Evolutionary conservation across 31 red algal species (phyloP).

Genomic region (Bonnemaisonia californica): DNA sequence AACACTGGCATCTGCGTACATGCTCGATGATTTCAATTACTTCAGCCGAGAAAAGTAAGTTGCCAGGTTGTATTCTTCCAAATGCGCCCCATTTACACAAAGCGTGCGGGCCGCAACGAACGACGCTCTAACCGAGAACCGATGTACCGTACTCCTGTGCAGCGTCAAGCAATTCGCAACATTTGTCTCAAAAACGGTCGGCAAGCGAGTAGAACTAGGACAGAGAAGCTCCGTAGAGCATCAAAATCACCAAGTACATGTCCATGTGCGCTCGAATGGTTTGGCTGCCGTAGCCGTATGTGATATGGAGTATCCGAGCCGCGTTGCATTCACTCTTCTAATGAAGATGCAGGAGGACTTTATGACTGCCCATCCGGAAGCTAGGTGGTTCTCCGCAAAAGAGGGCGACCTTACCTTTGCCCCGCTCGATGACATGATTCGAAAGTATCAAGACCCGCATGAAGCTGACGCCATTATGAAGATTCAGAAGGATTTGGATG

Average conservation of each 20-base stretch:
- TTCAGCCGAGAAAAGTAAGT: conserved; percentile 88
- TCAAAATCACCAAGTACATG: conserved; percentile 76
- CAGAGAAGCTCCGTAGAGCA: conserved; percentile 93
- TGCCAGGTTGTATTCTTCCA: too few species aligned
- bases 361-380: conserved; percentile 62
- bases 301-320: conserved; percentile 94
- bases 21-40: conserved; percentile 87
- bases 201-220: conserved; percentile 83
- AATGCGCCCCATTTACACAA: too few species aligned
- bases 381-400: conserved; percentile 45
- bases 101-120: background rate
- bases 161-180: conserved; percentile 92
- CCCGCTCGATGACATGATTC: conserved; percentile 65
- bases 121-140: conserved; percentile 4
- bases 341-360: conserved; percentile 95
- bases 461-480: conserved; percentile 95
- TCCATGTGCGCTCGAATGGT: conserved; percentile 83
- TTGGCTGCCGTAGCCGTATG: conserved; percentile 84
- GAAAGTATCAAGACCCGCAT: conserved; percentile 96
- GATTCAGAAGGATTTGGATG: conserved; percentile 98
- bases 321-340: conserved; percentile 95
- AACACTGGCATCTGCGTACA: conserved; percentile 76
- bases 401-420: conserved; percentile 62
- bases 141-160: background rate
- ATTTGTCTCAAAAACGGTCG: conserved; percentile 92